Percentiles rank a stretch among this genome's conserved stretches.
These are phyloP conservation scores for Aquilaria malaccensis DNA, from an alignment of 345 rosid species.

Conservation along the genomic window DNA sequence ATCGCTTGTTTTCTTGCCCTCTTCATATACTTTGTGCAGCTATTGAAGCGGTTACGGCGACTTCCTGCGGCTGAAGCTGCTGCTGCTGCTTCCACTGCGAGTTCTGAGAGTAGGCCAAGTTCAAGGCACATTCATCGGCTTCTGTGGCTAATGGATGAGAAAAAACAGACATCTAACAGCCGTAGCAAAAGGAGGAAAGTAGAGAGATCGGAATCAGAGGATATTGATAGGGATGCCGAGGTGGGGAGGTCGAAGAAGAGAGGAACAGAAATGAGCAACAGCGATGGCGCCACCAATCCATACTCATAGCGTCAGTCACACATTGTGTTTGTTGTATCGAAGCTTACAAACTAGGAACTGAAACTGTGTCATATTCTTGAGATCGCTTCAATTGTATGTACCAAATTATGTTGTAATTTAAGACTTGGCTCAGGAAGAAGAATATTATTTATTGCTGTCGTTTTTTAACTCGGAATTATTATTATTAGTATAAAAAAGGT, in stretches of 20 bases:
- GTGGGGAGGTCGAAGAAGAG: slow-evolving; percentile 15
- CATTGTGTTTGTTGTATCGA: too few relatives aligned
- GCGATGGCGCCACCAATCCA: background rate
- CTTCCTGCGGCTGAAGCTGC: slow-evolving; percentile 16
- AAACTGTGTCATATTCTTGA: too few relatives aligned
- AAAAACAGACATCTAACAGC: slow-evolving; percentile 35
- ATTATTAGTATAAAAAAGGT: too few relatives aligned
- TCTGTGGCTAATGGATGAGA: slow-evolving; percentile 77
- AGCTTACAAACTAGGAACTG: too few relatives aligned
- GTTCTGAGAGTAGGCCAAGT: slow-evolving; percentile 20
- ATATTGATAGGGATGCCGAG: slow-evolving; percentile 19
- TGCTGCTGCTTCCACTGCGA: slow-evolving; percentile 9
- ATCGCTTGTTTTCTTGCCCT: slow-evolving; percentile 71
- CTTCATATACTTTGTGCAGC: slow-evolving; percentile 47
- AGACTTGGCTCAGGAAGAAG: too few relatives aligned
- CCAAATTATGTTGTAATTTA: too few relatives aligned
- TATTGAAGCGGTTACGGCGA: slow-evolving; percentile 27
- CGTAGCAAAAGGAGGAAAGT: slow-evolving; percentile 47
- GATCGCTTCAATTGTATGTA: too few relatives aligned
- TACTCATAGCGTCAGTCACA: too few relatives aligned
- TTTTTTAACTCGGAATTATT: too few relatives aligned
- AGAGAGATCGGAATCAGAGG: slow-evolving; percentile 28
- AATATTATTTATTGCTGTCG: too few relatives aligned
- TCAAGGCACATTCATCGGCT: slow-evolving; percentile 46
- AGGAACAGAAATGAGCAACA: slow-evolving; percentile 13